Evolutionary conservation across 768 basidiomycete species (phyloP).

Genomic region (Boletales sp.): DNA sequence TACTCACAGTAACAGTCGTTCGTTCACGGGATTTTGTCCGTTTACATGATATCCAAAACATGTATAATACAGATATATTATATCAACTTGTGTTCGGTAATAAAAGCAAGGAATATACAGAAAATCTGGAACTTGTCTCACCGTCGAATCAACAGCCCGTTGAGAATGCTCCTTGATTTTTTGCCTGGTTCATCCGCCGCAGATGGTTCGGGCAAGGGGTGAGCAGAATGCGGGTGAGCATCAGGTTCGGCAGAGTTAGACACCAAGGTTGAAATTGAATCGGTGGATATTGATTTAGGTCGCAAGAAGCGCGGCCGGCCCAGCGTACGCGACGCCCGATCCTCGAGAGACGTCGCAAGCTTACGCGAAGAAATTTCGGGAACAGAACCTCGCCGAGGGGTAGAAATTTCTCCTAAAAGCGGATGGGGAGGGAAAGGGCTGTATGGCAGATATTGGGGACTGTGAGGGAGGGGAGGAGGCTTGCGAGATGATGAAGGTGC

Average conservation of each 20-base stretch:
- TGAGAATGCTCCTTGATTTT: constrained; percentile 40
- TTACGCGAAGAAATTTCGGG: constrained; percentile 18
- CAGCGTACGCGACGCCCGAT: constrained; percentile 17
- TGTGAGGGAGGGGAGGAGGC: neutral
- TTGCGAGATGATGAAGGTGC: constrained; percentile 39
- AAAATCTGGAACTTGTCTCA: constrained; percentile 13
- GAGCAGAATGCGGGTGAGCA: neutral
- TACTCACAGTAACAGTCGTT: constrained; percentile 13
- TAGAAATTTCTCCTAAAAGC: constrained; percentile 7
- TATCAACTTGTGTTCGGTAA: constrained; percentile 8
- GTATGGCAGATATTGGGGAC: constrained; percentile 1
- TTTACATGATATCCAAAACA: constrained; percentile 10
- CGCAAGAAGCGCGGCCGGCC: constrained; percentile 31
- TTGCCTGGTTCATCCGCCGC: constrained; percentile 22
- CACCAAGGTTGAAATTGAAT: constrained; percentile 43
- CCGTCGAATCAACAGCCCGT: constrained; percentile 37
- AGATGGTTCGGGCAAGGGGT: constrained; percentile 1
- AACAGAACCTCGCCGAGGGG: constrained; percentile 25
- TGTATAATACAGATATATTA: constrained; percentile 26
- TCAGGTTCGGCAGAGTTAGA: constrained; percentile 9
- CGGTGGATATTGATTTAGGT: constrained; percentile 53
- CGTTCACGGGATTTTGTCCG: constrained; percentile 2
- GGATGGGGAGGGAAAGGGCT: constrained; percentile 1
- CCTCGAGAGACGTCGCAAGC: constrained; percentile 12
- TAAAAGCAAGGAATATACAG: neutral